Evolutionary conservation across 2,329 filamentous ascomycete genomes (phyloP), one percentile per base, ranked within the genome.

Genomic region (Botrytis squamosa): DNA sequence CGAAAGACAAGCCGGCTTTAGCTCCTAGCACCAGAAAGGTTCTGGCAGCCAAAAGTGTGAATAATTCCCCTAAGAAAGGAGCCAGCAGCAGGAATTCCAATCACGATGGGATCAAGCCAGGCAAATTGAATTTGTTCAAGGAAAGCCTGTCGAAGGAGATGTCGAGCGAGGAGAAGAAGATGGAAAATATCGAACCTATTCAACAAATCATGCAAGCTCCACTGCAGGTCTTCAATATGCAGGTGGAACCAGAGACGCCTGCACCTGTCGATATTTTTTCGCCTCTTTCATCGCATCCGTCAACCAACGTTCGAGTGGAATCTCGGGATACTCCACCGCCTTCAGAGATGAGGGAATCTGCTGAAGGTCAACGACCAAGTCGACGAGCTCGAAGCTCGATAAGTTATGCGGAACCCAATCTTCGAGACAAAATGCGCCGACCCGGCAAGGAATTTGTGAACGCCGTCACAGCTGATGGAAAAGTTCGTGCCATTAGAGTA

Each of bases 341-440:
- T 7, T 81, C 84, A 25, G 87, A 90, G 76, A 86, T 91, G 52
- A 87, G 86, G 12, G 83, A 83, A 12, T 85, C 82, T 52, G 86
- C 87, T 68, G 88, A 91, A 77, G 87, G 87, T 42, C 85, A 88
- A 42, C 87, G 93, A 63, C 88, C 89, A 36, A 91, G 90, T 77
- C 86, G 93, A 77, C 88, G 93, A 76, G 88, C 89, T 66, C 86
- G 91, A 78, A 84, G 88, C 18, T 86, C 90, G 68, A 88, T 96
- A 75, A 95, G 92, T 84, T 96, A 96, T 81, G 92, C 92, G 18
- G 92, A 95, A 81, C 93, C 93, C 1, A 95, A 92, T 79, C 85
- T 96, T 60, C 88, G 92, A 75, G 92, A 91, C 80, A 96, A 96
- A 83, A 95, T 96, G 93, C 88, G 93, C 74, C 88, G 93, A 74